These are phyloP conservation scores for Pythium aristosporum DNA, from an alignment of 352 stramenopile genomes.

Conservation along the genomic window DNA sequence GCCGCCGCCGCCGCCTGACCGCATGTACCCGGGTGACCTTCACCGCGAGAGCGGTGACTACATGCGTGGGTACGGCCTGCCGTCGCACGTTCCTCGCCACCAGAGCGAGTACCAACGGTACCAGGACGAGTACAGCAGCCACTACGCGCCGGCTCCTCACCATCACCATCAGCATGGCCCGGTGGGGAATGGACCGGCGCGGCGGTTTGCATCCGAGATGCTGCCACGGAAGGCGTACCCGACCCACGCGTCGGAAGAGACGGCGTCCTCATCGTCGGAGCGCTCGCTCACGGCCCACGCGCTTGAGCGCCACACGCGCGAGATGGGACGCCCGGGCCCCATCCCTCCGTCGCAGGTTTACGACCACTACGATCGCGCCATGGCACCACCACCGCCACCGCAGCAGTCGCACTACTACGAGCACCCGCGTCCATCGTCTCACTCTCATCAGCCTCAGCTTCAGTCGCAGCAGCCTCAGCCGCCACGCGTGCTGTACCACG, in stretches of 20 bases:
- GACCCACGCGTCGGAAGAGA: conserved; percentile 26
- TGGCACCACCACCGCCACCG: conserved; percentile 1
- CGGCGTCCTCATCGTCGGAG: conserved; percentile 27
- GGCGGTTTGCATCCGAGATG: conserved; percentile 10
- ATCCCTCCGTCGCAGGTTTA: conserved; percentile 25
- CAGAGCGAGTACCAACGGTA: conserved; percentile 8
- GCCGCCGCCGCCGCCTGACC: not conserved
- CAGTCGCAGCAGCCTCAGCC: not conserved
- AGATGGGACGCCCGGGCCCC: conserved; percentile 41
- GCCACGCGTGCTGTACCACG: not conserved
- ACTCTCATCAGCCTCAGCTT: not conserved
- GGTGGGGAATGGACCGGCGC: not conserved
- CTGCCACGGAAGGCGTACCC: conserved; percentile 1
- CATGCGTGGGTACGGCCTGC: not conserved
- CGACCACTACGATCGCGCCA: conserved; percentile 7
- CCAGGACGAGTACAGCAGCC: conserved; percentile 11
- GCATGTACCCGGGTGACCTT: not conserved
- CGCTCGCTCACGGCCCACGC: conserved; percentile 47
- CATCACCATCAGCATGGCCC: not conserved
- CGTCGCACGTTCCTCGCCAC: not conserved
- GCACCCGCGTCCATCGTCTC: too few relatives aligned
- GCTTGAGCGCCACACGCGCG: conserved; percentile 49
- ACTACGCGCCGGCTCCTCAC: conserved; percentile 4
- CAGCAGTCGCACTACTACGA: not conserved
- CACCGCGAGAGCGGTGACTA: conserved; percentile 5